These are phyloP conservation scores for Citrus maxima DNA, from an alignment of 345 rosid genomes.

Conservation along the genomic window DNA sequence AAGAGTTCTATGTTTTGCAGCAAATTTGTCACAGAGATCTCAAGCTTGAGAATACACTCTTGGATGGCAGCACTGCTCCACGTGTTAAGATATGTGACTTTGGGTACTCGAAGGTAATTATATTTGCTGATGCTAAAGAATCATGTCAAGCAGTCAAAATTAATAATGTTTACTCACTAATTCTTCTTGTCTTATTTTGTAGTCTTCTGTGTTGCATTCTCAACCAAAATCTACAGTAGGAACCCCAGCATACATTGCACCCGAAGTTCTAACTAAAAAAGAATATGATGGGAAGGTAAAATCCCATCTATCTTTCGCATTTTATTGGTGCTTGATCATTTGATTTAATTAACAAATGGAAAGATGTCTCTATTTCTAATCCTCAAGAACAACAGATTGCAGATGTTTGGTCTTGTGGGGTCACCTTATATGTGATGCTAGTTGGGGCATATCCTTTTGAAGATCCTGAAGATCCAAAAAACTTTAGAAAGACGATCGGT, in stretches of 20 bases:
- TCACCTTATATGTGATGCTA: slow-evolving; percentile 57
- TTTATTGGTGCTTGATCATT: not conserved
- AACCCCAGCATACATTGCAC: slow-evolving; percentile 73
- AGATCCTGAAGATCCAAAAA: slow-evolving; percentile 53
- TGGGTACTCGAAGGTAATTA: slow-evolving; percentile 58
- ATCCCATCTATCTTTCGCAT: not conserved
- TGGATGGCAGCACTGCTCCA: slow-evolving; percentile 63
- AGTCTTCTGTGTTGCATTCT: slow-evolving; percentile 66
- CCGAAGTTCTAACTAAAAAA: slow-evolving; percentile 54
- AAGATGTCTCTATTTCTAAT: slow-evolving; percentile 6
- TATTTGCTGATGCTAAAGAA: not conserved
- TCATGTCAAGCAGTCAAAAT: not conserved
- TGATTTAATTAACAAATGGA: not conserved
- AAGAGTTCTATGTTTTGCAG: slow-evolving; percentile 21
- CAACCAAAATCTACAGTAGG: slow-evolving; percentile 79
- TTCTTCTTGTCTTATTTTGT: slow-evolving; percentile 1
- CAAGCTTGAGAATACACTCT: slow-evolving; percentile 70
- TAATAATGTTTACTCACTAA: not conserved
- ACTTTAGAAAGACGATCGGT: slow-evolving; percentile 47
- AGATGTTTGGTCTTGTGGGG: slow-evolving; percentile 72
- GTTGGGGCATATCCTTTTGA: slow-evolving; percentile 66
- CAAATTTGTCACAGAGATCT: slow-evolving; percentile 70
- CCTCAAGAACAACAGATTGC: slow-evolving; percentile 31
- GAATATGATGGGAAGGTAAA: slow-evolving; percentile 64
- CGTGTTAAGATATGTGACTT: slow-evolving; percentile 71